phyloP scores from a whole-genome alignment of 441 rosid species.

The Heliophila coronopifolia region DNA sequence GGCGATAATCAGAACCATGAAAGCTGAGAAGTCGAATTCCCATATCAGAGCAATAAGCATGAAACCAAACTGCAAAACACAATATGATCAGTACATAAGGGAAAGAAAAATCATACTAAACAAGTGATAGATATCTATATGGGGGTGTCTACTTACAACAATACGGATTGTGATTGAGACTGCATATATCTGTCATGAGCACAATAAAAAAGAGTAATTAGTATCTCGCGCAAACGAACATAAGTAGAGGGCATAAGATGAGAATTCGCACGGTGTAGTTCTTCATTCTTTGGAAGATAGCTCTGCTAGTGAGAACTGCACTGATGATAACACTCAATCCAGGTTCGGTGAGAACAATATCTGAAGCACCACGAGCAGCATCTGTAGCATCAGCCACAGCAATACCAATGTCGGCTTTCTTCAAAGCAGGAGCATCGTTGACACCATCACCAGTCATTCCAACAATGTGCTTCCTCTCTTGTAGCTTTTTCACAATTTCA shows the following conservation, averaged over 20 bases:
- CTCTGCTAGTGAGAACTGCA: slow-evolving; percentile 88
- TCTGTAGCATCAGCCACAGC: slow-evolving; percentile 93
- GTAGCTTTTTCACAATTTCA: slow-evolving; percentile 74
- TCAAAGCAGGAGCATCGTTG: slow-evolving; percentile 85
- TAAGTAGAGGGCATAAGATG: too few species aligned
- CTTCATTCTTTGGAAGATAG: slow-evolving; percentile 94
- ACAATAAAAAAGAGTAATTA: too few species aligned
- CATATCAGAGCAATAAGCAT: slow-evolving; percentile 83
- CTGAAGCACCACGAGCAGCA: slow-evolving; percentile 87
- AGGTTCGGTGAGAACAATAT: slow-evolving; percentile 82
- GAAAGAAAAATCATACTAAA: neutral
- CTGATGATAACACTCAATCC: slow-evolving; percentile 85
- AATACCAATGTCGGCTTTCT: slow-evolving; percentile 86
- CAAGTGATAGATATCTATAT: too few species aligned
- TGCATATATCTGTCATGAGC: slow-evolving; percentile 92
- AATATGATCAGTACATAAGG: neutral
- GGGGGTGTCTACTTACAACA: slow-evolving; percentile 82
- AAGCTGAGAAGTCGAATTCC: slow-evolving; percentile 76
- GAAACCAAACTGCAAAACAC: slow-evolving; percentile 67
- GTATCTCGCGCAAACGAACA: too few species aligned
- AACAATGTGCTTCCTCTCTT: slow-evolving; percentile 77
- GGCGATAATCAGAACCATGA: slow-evolving; percentile 86
- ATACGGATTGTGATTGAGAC: slow-evolving; percentile 88
- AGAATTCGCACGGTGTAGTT: slow-evolving; percentile 64
- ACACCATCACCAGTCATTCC: slow-evolving; percentile 99